Conservation (phyloP, 768 basidiomycete genomes). For the Phanerodontia chrysosporium region DNA sequence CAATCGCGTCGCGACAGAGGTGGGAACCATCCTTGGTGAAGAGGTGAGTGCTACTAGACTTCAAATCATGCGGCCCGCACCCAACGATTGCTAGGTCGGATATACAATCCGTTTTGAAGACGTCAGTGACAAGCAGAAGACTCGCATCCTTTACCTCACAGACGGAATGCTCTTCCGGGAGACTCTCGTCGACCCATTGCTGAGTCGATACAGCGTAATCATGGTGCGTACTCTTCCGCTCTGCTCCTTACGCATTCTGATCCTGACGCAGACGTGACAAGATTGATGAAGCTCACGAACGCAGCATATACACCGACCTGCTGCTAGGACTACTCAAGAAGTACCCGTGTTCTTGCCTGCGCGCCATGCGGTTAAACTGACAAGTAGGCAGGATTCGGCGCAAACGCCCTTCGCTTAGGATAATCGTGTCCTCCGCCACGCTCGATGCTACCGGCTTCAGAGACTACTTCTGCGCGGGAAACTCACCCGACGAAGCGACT, state of each 20-base stretch:
- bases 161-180: slow-evolving; percentile 98
- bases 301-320: slow-evolving; percentile 93
- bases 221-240: slow-evolving; percentile 57
- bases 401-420: slow-evolving; percentile 83
- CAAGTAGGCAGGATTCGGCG: slow-evolving; percentile 79
- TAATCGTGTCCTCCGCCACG: slow-evolving; percentile 95
- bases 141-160: slow-evolving; percentile 92
- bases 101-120: slow-evolving; percentile 98
- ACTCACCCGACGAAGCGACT: slow-evolving; percentile 62
- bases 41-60: slow-evolving; percentile 48
- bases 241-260: slow-evolving; percentile 9
- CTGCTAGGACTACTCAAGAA: slow-evolving; percentile 91
- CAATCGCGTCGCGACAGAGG: slow-evolving; percentile 84
- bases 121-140: slow-evolving; percentile 76
- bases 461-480: slow-evolving; percentile 78
- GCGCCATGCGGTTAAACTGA: slow-evolving; percentile 2
- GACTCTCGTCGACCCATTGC: slow-evolving; percentile 84
- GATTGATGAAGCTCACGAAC: slow-evolving; percentile 98
- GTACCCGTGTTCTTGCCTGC: slow-evolving; percentile 36
- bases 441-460: slow-evolving; percentile 88
- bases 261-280: slow-evolving; percentile 29
- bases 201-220: slow-evolving; percentile 90
- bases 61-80: background rate
- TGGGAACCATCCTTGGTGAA: slow-evolving; percentile 84
- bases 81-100: slow-evolving; percentile 61